phyloP scores from a whole-genome alignment of 306 rosid species.

The Lagenaria siceraria region DNA sequence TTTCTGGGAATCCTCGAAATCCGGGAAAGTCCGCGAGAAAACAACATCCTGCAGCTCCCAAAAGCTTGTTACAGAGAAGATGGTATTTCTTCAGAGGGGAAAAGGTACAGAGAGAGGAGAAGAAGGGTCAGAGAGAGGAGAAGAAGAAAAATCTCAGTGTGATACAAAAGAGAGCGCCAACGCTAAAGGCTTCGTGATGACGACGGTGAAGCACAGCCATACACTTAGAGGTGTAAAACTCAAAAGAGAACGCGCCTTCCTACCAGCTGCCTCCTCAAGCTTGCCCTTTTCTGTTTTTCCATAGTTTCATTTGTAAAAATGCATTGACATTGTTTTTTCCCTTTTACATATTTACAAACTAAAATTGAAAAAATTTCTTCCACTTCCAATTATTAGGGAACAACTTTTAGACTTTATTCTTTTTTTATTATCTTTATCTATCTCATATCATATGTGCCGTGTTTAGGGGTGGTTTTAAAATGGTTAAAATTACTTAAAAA shows the following conservation, averaged over 20 bases:
- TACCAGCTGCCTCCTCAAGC: not conserved
- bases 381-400: no score
- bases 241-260: not conserved
- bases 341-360: no score
- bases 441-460: no score
- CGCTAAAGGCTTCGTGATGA: not conserved
- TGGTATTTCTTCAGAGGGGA: not conserved
- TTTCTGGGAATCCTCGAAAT: conserved; percentile 37
- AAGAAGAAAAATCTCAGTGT: not conserved
- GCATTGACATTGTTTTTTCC: not conserved
- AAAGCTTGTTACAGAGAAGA: not conserved
- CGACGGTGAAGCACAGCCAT: conserved; percentile 9
- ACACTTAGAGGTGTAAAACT: not conserved
- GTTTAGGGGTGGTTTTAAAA: no score
- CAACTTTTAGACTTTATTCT: no score
- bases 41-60: conserved; percentile 26
- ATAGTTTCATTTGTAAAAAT: not conserved
- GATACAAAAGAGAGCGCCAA: not conserved
- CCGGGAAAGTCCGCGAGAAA: conserved; percentile 40
- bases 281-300: not conserved
- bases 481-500: no score
- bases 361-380: no score
- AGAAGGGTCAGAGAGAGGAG: not conserved
- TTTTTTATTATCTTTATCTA: no score
- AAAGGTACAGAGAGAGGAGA: not conserved